phyloP scores from a whole-genome alignment of 441 rosid genomes.

The Brassica balearica region DNA sequence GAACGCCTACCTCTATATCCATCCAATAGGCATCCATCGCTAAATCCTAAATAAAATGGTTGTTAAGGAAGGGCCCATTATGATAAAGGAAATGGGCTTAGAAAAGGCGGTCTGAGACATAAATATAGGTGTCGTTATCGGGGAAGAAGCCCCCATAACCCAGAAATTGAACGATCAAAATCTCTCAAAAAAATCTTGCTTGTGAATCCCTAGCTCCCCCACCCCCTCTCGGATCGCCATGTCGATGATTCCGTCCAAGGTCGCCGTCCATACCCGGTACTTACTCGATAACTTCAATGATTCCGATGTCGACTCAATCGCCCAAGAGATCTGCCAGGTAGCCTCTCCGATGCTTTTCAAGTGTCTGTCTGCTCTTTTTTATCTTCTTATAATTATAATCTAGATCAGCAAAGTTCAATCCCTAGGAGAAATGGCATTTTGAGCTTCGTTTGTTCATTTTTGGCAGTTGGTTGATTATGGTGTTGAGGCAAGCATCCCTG shows the following conservation, averaged over 20 bases:
- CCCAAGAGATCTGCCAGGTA: conserved; percentile 74
- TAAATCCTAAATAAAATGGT: not conserved
- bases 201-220: conserved; percentile 37
- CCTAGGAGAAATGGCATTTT: not conserved
- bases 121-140: not conserved
- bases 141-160: not conserved
- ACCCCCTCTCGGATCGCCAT: conserved; percentile 49
- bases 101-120: not conserved
- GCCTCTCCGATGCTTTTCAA: not conserved
- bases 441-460: not conserved
- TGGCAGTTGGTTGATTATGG: conserved; percentile 75
- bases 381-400: too few species aligned
- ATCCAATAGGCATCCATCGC: too few species aligned
- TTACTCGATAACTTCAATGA: conserved; percentile 66
- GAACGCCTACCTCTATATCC: too few species aligned
- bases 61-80: not conserved
- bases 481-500: conserved; percentile 59
- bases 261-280: conserved; percentile 76
- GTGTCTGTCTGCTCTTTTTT: not conserved
- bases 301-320: conserved; percentile 65
- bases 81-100: not conserved
- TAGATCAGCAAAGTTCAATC: not conserved
- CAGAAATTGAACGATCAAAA: not conserved
- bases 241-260: conserved; percentile 55
- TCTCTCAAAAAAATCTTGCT: not conserved